Base-by-base conservation (phyloP, 768 basidiomycete species). In the Auriscalpium orientale region DNA sequence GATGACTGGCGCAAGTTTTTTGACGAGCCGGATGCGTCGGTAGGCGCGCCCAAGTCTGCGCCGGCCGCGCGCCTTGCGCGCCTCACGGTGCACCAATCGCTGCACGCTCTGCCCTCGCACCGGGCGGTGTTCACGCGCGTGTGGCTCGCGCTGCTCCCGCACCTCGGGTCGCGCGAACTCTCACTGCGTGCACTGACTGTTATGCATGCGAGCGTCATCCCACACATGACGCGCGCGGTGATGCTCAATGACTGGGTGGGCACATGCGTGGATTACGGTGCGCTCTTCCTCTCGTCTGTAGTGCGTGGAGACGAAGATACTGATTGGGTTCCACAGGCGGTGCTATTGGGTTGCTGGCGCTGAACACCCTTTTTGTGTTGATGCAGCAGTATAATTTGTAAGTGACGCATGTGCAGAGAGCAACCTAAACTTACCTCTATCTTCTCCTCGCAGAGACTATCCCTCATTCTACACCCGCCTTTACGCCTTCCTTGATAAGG, bases 331-430 rank as follows among this genome's bases (percentile, higher is more conserved):
- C 2, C 28, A 28, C 44, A 89, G 92, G 94, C 36, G 94, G 92
- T 2, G 79, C 84, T 0, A 79, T 89, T 15, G 97, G 92, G 1
- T 76, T 99, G 55, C 74, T 98, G 46, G 93, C 91, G 1, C 76
- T 99, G 61, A 98, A 98, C 63, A 87, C 91, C 1, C 71, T 99
- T 50, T 98, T 93, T 66, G 80, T 87, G 12, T 76, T 99, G 58
- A 98, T 98, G 71, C 89, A 81, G 56, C 85, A 93, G 51, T 94
- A 97, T 66, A 97, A 97, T 63, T 76, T 99, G 95, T 91, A 65
- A 66, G 90, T 77, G 28, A 12, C 11, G 36, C 3, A 36, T 21
- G 44, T 22, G 43, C 16, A 20, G 13, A 22, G 59, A 49, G 28
- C 11, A 49, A 20, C 56, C 50, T 13, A 11, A 10, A 21, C 13